Base-by-base conservation (phyloP, 2,329 filamentous ascomycete species). In the Penicillium verrucosum region DNA sequence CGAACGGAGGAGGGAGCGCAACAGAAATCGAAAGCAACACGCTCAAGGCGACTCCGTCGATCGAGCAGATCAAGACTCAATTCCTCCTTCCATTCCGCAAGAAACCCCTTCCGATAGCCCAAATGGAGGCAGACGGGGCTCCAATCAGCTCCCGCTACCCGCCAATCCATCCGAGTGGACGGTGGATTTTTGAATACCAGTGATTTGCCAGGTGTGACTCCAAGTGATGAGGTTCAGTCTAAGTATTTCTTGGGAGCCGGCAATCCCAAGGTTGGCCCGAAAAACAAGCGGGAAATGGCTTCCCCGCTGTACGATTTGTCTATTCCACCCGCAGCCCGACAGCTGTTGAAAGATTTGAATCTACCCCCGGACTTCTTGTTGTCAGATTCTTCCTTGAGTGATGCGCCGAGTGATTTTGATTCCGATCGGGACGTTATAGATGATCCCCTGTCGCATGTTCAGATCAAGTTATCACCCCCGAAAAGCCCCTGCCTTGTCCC, bases 171-270 rank as follows among this genome's bases (percentile, higher is more conserved):
- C 11, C 2, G 25, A 57, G 21, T 68, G 63, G 65, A 53, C 65
- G 21, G 14, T 57, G 70, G 71, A 66, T 76, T 75, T 76, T 74
- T 67, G 64, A 61, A 47, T 25, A 58, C 74, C 74, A 59, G 69
- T 73, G 74, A 76, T 74, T 74, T 68, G 65, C 68, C 64, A 64
- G 64, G 63, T 60, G 51, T 71, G 67, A 73, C 66, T 60, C 62
- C 68, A 63, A 59, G 69, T 67, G 72, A 73, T 74, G 73, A 76
- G 73, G 73, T 69, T 56, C 66, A 62, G 65, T 75, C 72, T 6
- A 71, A 69, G 56, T 74, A 72, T 61, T 74, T 73, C n/a, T 51
- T 32, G 12, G n/a, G 27, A 27, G 54, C 29, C n/a, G 23, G 9
- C 16, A 34, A 45, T 4, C 4, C 36, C 6, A 29, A 42, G 30